phyloP scores from a whole-genome alignment of 192 early-diverging fungal genomes.

The Entrophospora sp. region DNA sequence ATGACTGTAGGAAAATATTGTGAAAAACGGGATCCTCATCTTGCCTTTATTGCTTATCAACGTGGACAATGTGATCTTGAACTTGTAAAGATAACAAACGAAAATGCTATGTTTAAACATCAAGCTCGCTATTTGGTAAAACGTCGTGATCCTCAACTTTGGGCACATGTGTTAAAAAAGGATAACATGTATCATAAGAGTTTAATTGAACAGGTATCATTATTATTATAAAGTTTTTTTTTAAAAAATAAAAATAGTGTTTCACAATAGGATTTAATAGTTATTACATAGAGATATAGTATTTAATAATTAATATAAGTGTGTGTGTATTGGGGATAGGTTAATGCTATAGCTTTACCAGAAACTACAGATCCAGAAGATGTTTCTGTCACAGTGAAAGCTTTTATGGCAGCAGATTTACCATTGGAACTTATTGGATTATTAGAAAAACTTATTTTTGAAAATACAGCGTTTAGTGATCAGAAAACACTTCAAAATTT shows the following conservation, averaged over 20 bases:
- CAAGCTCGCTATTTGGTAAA: slow-evolving; percentile 94
- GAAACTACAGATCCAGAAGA: slow-evolving; percentile 96
- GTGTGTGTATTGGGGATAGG: too few species aligned
- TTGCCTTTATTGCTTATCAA: slow-evolving; percentile 92
- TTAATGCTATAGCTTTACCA: slow-evolving; percentile 83
- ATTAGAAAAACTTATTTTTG: slow-evolving; percentile 92
- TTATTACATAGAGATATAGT: too few species aligned
- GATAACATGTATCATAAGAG: slow-evolving; percentile 77
- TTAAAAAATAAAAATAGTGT: too few species aligned
- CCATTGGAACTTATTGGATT: slow-evolving; percentile 96
- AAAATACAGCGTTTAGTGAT: slow-evolving; percentile 86
- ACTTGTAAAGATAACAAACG: slow-evolving; percentile 91
- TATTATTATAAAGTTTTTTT: not conserved
- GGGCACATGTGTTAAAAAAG: slow-evolving; percentile 72
- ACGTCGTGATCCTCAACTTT: slow-evolving; percentile 74
- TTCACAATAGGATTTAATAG: too few species aligned
- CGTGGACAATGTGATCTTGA: slow-evolving; percentile 92
- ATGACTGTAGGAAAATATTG: slow-evolving; percentile 95
- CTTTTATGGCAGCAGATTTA: slow-evolving; percentile 94
- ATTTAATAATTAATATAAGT: too few species aligned
- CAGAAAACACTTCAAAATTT: slow-evolving; percentile 97
- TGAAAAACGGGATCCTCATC: slow-evolving; percentile 95
- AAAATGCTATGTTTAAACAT: slow-evolving; percentile 99
- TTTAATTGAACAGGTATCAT: slow-evolving; percentile 79
- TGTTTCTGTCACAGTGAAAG: slow-evolving; percentile 95